Evolutionary conservation across 176 grass and related monocot species (phyloP), one percentile per base, ranked within the genome.

Genomic region (Eragrostis nindensis): DNA sequence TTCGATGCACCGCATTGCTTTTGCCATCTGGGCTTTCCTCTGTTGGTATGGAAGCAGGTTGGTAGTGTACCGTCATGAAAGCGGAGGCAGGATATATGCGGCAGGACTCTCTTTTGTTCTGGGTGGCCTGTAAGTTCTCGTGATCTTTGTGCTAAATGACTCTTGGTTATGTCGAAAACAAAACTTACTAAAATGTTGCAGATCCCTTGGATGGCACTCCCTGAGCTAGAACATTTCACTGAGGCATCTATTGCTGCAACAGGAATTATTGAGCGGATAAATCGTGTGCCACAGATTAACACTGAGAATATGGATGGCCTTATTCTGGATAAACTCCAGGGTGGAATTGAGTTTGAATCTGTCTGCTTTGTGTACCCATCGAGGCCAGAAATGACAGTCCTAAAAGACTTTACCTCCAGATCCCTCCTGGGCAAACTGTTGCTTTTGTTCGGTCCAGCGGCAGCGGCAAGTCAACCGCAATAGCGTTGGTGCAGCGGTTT

Each of bases 121-220:
- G 82, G 92, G 95, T 48, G 95, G 95, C 86, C 70, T 94, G 95
- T 98, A 89, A 75, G 95, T 70, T 66, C 50, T 75, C 76, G 63
- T 5, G 46, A 8, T 44, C 14, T 82, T 66, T 62, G n/a, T 66
- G 5, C 44, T 8, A 50, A 70, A 71, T 83, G 74, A 67, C 8
- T 81, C 10, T 16, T 82, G 17, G 32, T 80, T 19, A 17, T 64
- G 70, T 73, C 41, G 18, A 65, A 39, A 17, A 86, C 10, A 72
- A 80, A 4, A 27, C 62, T 69, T 62, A 65, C 32, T 50, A 71
- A 61, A 71, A 50, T 86, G 45, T 54, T 89, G 83, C 83, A 98
- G 95, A 75, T 85, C 95, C 48, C 95, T 98, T 83, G 95, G 82
- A 98, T 92, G 92, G 95, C 95, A 66, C 70, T 98, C 11, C 95